Conservation (phyloP, 2,329 filamentous ascomycete species). For the Colletotrichum lupini region DNA sequence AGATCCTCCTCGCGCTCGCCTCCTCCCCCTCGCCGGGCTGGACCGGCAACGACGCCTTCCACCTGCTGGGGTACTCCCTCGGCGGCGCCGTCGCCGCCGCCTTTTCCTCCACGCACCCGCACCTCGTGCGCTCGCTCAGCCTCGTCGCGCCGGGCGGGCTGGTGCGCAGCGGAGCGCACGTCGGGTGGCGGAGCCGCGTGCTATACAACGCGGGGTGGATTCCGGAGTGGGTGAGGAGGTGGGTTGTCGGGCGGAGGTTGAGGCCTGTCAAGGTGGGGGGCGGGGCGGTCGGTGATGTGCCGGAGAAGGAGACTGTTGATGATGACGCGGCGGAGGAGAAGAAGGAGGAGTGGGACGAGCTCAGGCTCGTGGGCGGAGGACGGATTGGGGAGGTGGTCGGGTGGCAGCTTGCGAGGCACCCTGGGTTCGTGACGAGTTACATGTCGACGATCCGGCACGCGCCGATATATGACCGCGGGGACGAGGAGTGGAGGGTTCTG, state of each 20-base stretch:
- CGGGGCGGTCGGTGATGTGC: slow-evolving; percentile 44
- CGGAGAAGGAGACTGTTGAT: slow-evolving; percentile 52
- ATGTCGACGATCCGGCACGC: slow-evolving; percentile 77
- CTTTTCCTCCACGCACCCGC: slow-evolving; percentile 76
- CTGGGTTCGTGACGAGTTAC: slow-evolving; percentile 76
- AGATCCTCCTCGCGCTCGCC: slow-evolving; percentile 73
- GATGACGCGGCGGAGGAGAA: slow-evolving; percentile 49
- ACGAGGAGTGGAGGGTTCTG: slow-evolving; percentile 69
- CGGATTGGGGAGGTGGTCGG: slow-evolving; percentile 70
- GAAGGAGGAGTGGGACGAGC: slow-evolving; percentile 56
- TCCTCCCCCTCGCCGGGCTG: slow-evolving; percentile 68
- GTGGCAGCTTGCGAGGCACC: slow-evolving; percentile 76
- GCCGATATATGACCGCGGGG: slow-evolving; percentile 73
- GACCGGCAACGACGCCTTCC: slow-evolving; percentile 68
- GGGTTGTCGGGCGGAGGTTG: slow-evolving; percentile 62
- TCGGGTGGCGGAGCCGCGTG: slow-evolving; percentile 69
- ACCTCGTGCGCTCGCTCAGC: slow-evolving; percentile 70
- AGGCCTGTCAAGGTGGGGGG: slow-evolving; percentile 44
- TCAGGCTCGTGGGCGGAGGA: slow-evolving; percentile 61
- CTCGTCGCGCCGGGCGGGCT: slow-evolving; percentile 77
- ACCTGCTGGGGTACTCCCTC: slow-evolving; percentile 82
- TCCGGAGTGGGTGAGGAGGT: slow-evolving; percentile 67
- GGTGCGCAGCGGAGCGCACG: slow-evolving; percentile 67
- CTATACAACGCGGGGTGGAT: slow-evolving; percentile 71
- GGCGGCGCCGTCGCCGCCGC: slow-evolving; percentile 79